Evolutionary conservation across 495 filamentous ascomycete species (phyloP).

Genomic region (Penicillium arizonense): DNA sequence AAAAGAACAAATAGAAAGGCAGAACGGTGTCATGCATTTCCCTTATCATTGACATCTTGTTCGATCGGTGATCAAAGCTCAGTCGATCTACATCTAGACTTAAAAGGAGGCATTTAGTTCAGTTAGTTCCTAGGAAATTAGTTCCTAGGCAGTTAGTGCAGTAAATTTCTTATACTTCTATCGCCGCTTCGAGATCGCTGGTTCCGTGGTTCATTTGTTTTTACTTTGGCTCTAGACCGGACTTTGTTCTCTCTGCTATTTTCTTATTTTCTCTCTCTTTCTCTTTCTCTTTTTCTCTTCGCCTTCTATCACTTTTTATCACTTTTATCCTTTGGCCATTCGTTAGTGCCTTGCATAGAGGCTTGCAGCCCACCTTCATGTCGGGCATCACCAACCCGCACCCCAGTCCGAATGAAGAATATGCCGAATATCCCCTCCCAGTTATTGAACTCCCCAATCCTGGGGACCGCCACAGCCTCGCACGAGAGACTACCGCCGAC

Average conservation of each 20-base stretch:
- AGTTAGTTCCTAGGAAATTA: too few relatives aligned
- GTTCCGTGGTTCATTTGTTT: not conserved
- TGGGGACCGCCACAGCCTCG: constrained; percentile 12
- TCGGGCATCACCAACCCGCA: constrained; percentile 22
- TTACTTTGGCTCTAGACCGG: not conserved
- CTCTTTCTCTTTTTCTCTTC: not conserved
- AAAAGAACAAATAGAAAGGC: not conserved
- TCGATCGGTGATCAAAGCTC: too few relatives aligned
- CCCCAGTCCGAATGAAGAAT: constrained; percentile 27
- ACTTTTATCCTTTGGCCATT: not conserved
- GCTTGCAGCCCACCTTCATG: constrained; percentile 13
- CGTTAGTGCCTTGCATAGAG: constrained; percentile 4
- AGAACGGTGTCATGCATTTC: not conserved
- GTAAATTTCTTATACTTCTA: not conserved
- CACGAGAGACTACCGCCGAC: constrained; percentile 19
- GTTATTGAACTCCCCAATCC: not conserved
- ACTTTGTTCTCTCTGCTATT: not conserved
- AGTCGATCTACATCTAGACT: not conserved
- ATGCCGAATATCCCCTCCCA: constrained; percentile 22
- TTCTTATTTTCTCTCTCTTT: not conserved
- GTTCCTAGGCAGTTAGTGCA: too few relatives aligned
- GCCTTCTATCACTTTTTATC: not conserved
- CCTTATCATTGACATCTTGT: too few relatives aligned
- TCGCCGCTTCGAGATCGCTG: not conserved
- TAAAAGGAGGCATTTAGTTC: too few relatives aligned